These are phyloP conservation scores for Fragilaria crotonensis DNA, from an alignment of 108 stramenopile species.

Conservation along the genomic window DNA sequence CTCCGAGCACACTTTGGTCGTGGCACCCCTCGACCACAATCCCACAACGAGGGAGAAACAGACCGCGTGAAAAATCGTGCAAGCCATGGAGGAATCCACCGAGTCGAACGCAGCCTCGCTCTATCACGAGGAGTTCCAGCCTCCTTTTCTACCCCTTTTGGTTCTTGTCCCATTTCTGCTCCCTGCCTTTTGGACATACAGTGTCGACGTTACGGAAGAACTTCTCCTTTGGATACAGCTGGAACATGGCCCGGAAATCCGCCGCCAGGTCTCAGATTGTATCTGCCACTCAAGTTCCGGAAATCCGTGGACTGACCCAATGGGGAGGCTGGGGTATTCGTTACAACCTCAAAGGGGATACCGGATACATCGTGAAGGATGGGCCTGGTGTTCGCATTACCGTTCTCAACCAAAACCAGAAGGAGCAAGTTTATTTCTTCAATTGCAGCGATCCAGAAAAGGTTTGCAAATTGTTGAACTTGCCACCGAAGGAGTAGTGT, in stretches of 20 bases:
- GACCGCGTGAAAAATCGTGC: too few relatives aligned
- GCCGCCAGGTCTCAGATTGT: not conserved
- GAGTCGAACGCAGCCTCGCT: too few relatives aligned
- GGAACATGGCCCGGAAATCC: not conserved
- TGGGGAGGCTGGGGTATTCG: slow-evolving; percentile 26
- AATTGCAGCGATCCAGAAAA: slow-evolving; percentile 13
- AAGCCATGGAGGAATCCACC: too few relatives aligned
- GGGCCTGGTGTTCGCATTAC: slow-evolving; percentile 16
- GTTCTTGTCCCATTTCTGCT: slow-evolving; percentile 2
- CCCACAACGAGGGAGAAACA: too few relatives aligned
- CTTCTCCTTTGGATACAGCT: slow-evolving; percentile 13
- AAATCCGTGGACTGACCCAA: slow-evolving; percentile 7
- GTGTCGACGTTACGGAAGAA: slow-evolving; percentile 3
- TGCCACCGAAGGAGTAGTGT: too few relatives aligned
- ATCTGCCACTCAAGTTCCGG: slow-evolving; percentile 4
- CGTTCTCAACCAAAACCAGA: slow-evolving; percentile 1
- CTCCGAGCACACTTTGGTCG: too few relatives aligned
- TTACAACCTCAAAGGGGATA: slow-evolving; percentile 6
- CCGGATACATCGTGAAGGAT: slow-evolving; percentile 13
- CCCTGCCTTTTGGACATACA: slow-evolving; percentile 20
- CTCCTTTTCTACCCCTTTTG: slow-evolving; percentile 8
- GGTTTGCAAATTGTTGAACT: too few relatives aligned
- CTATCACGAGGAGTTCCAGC: slow-evolving; percentile 15
- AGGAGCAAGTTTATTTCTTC: slow-evolving; percentile 1
- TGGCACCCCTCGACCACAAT: too few relatives aligned